These are phyloP conservation scores for Penicillium odoratum DNA, from an alignment of 495 filamentous ascomycete species.

Conservation along the genomic window DNA sequence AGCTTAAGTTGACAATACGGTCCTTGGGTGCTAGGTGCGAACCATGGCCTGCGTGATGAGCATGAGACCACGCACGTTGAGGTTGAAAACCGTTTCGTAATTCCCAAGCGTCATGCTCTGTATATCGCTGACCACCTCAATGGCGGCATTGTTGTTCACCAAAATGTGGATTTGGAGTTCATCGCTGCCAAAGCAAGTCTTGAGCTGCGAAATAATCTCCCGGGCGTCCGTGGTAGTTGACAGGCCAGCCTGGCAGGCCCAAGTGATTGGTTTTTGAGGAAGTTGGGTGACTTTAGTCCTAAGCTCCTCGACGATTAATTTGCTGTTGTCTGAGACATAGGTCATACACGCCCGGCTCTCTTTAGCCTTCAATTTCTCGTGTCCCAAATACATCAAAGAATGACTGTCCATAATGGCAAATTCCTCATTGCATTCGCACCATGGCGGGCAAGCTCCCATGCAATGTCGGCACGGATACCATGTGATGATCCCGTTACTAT, in stretches of 20 bases:
- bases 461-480: not conserved
- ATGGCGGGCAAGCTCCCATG: not conserved
- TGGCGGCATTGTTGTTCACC: conserved; percentile 10
- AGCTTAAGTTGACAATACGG: conserved; percentile 24
- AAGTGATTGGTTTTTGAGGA: too few relatives aligned
- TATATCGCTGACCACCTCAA: not conserved
- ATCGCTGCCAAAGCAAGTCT: too few relatives aligned
- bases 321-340: too few relatives aligned
- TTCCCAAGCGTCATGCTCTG: conserved; percentile 15
- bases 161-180: conserved; percentile 8
- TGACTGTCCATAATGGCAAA: too few relatives aligned
- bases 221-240: too few relatives aligned
- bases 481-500: conserved; percentile 5
- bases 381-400: too few relatives aligned
- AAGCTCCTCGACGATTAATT: too few relatives aligned
- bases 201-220: too few relatives aligned
- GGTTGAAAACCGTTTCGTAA: conserved; percentile 11
- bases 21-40: conserved; percentile 23
- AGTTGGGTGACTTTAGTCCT: too few relatives aligned
- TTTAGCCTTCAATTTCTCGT: too few relatives aligned
- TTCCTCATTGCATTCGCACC: not conserved
- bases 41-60: conserved; percentile 60
- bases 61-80: conserved; percentile 66
- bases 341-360: too few relatives aligned
- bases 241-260: too few relatives aligned